Conservation (phyloP, 2,329 filamentous ascomycete species). For the Rhynchosporium secalis region DNA sequence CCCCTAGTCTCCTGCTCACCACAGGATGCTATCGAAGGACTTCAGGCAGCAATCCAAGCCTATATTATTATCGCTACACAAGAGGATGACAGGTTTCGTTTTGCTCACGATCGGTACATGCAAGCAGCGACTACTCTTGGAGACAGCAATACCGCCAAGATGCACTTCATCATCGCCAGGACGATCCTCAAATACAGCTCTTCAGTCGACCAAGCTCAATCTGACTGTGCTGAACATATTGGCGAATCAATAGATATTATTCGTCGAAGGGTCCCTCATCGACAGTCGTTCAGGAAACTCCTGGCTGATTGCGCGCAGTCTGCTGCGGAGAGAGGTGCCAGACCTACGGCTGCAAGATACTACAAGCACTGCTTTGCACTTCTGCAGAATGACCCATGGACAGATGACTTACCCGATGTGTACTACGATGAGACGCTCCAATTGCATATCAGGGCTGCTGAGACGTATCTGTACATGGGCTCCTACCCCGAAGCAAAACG, state of each 20-base stretch:
- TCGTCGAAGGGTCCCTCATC: constrained; percentile 59
- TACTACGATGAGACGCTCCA: constrained; percentile 85
- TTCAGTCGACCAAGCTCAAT: constrained; percentile 61
- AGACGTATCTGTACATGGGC: constrained; percentile 79
- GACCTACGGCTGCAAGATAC: constrained; percentile 79
- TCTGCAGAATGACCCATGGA: constrained; percentile 80
- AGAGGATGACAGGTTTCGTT: constrained; percentile 82
- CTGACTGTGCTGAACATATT: constrained; percentile 78
- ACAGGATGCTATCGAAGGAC: constrained; percentile 69
- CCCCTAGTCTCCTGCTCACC: constrained; percentile 53
- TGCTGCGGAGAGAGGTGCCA: constrained; percentile 79
- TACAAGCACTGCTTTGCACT: constrained; percentile 75
- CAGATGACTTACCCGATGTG: constrained; percentile 66
- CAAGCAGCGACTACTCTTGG: constrained; percentile 70
- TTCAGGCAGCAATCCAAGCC: constrained; percentile 78
- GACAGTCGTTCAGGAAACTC: constrained; percentile 66
- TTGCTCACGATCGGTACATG: constrained; percentile 85
- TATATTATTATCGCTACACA: constrained; percentile 82
- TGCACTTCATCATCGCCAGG: constrained; percentile 89
- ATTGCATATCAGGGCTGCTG: constrained; percentile 75
- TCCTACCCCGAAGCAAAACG: constrained; percentile 66
- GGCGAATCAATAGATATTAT: constrained; percentile 77
- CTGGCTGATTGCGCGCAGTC: constrained; percentile 77
- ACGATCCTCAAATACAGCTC: constrained; percentile 72
- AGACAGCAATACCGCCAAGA: constrained; percentile 69